phyloP scores from a whole-genome alignment of 441 rosid genomes.

The Gossypium schwendimanii region DNA sequence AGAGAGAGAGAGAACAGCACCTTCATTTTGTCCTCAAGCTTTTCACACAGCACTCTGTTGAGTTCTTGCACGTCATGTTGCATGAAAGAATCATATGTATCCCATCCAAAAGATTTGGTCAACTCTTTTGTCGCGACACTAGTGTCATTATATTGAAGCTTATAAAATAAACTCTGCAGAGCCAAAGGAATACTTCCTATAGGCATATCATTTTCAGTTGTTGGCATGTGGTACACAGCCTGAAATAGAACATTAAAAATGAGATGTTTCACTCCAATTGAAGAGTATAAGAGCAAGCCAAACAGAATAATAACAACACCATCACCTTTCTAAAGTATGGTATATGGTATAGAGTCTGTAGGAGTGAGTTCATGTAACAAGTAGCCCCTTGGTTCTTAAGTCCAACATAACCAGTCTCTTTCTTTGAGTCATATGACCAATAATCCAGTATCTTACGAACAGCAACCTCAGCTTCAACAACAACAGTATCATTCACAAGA shows the following conservation, averaged over 20 bases:
- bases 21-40: constrained; percentile 96
- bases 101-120: constrained; percentile 97
- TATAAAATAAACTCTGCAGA: constrained; percentile 81
- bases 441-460: constrained; percentile 68
- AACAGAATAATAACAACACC: constrained; percentile 10
- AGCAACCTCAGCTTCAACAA: constrained; percentile 79
- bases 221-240: constrained; percentile 98
- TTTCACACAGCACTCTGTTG: constrained; percentile 76
- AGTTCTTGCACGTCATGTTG: constrained; percentile 97
- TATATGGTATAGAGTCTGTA: constrained; percentile 72
- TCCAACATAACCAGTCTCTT: constrained; percentile 90
- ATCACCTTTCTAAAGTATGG: constrained; percentile 84
- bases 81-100: constrained; percentile 87
- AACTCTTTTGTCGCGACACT: constrained; percentile 85
- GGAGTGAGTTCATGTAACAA: constrained; percentile 85
- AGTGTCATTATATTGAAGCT: constrained; percentile 81
- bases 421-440: constrained; percentile 86
- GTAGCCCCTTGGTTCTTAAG: constrained; percentile 95
- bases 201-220: constrained; percentile 86
- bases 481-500: constrained; percentile 61
- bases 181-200: constrained; percentile 87
- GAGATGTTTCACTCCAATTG: constrained; percentile 18
- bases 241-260: constrained; percentile 27
- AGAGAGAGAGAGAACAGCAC: constrained; percentile 28
- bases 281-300: background rate